Percentiles rank a stretch among this genome's conserved stretches.
Evolutionary conservation across 352 stramenopile genomes (phyloP).

Genomic region (Elongisporangium undulatum): DNA sequence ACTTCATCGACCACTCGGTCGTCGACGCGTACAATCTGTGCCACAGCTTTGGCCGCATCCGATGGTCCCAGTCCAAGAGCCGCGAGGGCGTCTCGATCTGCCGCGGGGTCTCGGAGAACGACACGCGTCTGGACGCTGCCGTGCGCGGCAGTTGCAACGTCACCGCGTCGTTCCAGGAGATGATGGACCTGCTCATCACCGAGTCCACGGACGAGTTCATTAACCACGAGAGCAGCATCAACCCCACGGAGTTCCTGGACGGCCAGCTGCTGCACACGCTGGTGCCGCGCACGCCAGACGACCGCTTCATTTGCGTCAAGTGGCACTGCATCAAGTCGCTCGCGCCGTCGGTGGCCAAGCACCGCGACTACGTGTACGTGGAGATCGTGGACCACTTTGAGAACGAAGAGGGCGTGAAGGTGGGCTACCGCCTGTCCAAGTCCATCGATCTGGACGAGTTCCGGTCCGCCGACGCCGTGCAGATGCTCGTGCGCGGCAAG

Average conservation of each 20-base stretch:
- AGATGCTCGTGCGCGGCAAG: constrained; percentile 64
- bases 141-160: constrained; percentile 73
- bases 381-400: constrained; percentile 80
- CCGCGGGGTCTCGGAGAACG: constrained; percentile 54
- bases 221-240: constrained; percentile 53
- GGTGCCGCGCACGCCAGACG: constrained; percentile 47
- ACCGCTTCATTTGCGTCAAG: constrained; percentile 80
- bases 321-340: constrained; percentile 77
- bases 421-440: constrained; percentile 74
- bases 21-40: constrained; percentile 81
- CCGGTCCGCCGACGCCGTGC: constrained; percentile 33
- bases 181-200: constrained; percentile 75
- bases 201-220: constrained; percentile 65
- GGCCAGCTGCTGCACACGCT: constrained; percentile 73
- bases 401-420: constrained; percentile 45
- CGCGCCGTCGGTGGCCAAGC: constrained; percentile 65
- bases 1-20: constrained; percentile 75
- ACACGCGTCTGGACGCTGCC: constrained; percentile 57
- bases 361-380: constrained; percentile 81
- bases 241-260: constrained; percentile 74
- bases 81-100: constrained; percentile 69
- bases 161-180: constrained; percentile 65
- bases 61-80: constrained; percentile 62
- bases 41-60: constrained; percentile 67
- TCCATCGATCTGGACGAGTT: constrained; percentile 66